A percentile compares a stretch with the other conserved stretches of the same genome.
phyloP scores from a whole-genome alignment of 2,329 filamentous ascomycete species.

The Exutisphaerella laricina region DNA sequence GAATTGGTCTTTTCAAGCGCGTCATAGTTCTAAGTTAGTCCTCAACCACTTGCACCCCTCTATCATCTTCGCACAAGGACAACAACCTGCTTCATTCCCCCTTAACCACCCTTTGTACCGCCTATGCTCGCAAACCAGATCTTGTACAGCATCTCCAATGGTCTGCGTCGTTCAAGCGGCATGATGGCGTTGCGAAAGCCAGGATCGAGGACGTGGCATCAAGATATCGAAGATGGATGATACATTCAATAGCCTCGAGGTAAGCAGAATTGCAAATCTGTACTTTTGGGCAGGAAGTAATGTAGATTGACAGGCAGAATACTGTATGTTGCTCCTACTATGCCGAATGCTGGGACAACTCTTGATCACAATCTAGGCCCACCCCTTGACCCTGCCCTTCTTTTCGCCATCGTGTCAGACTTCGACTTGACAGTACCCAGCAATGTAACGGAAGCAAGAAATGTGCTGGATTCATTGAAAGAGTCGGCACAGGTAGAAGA shows the following conservation, averaged over 20 bases:
- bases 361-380: slow-evolving; percentile 44
- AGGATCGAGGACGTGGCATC: slow-evolving; percentile 2
- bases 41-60: too few species aligned
- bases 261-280: not conserved
- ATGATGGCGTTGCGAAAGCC: slow-evolving; percentile 4
- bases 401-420: slow-evolving; percentile 71
- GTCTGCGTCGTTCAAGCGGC: not conserved
- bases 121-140: not conserved
- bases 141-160: not conserved
- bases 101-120: not conserved
- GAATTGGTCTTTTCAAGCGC: too few species aligned
- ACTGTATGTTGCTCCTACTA: slow-evolving; percentile 37
- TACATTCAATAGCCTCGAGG: slow-evolving; percentile 41
- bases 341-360: not conserved
- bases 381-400: slow-evolving; percentile 68
- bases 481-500: slow-evolving; percentile 61
- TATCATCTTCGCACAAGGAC: too few species aligned
- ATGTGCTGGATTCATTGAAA: slow-evolving; percentile 61
- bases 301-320: slow-evolving; percentile 45
- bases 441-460: slow-evolving; percentile 51
- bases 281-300: not conserved
- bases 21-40: too few species aligned
- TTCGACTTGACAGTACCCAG: slow-evolving; percentile 56
- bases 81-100: too few species aligned
- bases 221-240: slow-evolving; percentile 27